Evolutionary conservation across 176 grass and related monocot genomes (phyloP).

Genomic region (Hsuehochloa calcarea): DNA sequence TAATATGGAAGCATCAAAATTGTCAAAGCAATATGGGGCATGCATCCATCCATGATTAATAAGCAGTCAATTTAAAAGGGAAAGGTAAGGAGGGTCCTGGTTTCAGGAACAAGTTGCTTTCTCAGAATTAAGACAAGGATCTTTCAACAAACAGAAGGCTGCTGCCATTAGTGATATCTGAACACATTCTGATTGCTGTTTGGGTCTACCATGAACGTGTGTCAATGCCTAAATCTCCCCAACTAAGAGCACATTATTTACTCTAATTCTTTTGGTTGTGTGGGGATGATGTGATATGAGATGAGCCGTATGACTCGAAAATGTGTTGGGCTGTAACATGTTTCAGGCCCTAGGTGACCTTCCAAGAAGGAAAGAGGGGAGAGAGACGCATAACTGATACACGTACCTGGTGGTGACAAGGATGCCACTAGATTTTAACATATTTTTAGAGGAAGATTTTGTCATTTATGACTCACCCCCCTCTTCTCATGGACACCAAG

Average conservation of each 20-base stretch:
- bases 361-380: background rate
- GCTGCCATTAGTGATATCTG: background rate
- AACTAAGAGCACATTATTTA: background rate
- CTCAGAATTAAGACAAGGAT: slow-evolving; percentile 5
- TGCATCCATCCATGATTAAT: background rate
- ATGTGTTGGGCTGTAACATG: background rate
- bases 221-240: background rate
- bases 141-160: background rate
- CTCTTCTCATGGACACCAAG: no score
- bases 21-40: slow-evolving; percentile 2
- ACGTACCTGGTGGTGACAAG: background rate
- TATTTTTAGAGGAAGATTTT: background rate
- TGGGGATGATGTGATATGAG: background rate
- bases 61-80: slow-evolving; percentile 8
- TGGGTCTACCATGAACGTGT: background rate
- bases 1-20: background rate
- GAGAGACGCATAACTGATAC: background rate
- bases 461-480: background rate
- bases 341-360: background rate
- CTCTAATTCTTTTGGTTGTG: background rate
- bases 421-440: background rate
- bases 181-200: background rate
- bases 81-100: background rate
- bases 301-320: background rate
- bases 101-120: slow-evolving; percentile 29